Conservation (phyloP, 306 rosid species). For the Cicer bijugum region DNA sequence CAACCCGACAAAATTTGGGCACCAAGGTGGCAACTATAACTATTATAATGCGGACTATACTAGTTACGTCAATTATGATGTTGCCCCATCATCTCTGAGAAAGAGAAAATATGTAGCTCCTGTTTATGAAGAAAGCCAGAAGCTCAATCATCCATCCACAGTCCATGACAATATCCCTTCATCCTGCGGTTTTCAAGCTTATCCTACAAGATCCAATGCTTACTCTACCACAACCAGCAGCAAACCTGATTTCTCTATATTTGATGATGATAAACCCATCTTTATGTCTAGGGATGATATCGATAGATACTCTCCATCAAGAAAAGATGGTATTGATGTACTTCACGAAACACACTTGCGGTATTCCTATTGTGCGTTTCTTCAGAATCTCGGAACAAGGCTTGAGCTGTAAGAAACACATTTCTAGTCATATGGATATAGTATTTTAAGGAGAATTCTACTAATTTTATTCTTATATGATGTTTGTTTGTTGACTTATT, state of each 20-base stretch:
- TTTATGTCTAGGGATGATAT: conserved; percentile 95
- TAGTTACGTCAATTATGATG: conserved; percentile 52
- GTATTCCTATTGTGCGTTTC: conserved; percentile 89
- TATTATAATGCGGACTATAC: conserved; percentile 46
- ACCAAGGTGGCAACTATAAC: conserved; percentile 44
- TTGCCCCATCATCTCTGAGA: conserved; percentile 56
- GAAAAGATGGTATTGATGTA: conserved; percentile 92
- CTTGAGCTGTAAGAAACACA: conserved; percentile 78
- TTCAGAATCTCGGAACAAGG: conserved; percentile 86
- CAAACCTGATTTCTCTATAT: conserved; percentile 63
- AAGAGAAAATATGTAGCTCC: conserved; percentile 77
- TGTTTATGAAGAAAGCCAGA: conserved; percentile 66
- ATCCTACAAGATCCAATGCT: conserved; percentile 55
- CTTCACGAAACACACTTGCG: conserved; percentile 87
- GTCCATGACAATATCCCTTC: conserved; percentile 51
- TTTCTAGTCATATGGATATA: conserved; percentile 12
- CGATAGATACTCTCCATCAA: conserved; percentile 91
- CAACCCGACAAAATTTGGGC: conserved; percentile 47
- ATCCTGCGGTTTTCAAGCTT: conserved; percentile 45
- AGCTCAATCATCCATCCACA: conserved; percentile 55
- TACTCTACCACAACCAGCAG: conserved; percentile 57
- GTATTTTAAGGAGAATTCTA: background rate
- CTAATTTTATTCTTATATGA: background rate
- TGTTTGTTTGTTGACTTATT: conserved; percentile 12
- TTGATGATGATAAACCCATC: conserved; percentile 73